A percentile compares a stretch with the other conserved stretches of the same genome.
Conservation (phyloP, 768 basidiomycete genomes). For the Lactarius vividus region DNA sequence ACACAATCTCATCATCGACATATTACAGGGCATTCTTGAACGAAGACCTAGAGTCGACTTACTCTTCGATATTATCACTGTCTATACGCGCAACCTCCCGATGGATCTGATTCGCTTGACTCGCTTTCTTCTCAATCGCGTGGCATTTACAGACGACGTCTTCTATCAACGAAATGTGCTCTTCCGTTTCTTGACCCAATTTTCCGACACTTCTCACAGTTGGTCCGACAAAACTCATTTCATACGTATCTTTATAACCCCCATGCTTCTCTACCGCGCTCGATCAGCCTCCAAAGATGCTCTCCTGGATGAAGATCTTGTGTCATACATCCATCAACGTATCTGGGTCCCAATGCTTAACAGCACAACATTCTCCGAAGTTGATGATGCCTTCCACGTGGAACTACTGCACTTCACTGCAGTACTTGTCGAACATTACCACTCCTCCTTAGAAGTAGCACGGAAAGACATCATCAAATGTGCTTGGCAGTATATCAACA, state of each 20-base stretch:
- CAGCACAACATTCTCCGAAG: constrained; percentile 46
- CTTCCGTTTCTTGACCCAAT: constrained; percentile 83
- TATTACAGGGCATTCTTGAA: constrained; percentile 73
- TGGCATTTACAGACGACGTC: constrained; percentile 67
- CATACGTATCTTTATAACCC: constrained; percentile 82
- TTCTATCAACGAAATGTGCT: constrained; percentile 80
- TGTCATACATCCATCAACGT: constrained; percentile 63
- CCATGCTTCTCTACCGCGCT: constrained; percentile 78
- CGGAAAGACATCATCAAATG: constrained; percentile 93
- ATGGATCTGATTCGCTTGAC: constrained; percentile 78
- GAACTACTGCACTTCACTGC: constrained; percentile 90
- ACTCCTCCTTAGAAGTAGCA: constrained; percentile 71
- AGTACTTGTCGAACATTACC: constrained; percentile 81
- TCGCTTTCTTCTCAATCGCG: constrained; percentile 83
- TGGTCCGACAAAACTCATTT: constrained; percentile 78
- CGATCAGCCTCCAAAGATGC: constrained; percentile 50
- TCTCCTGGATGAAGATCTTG: constrained; percentile 68
- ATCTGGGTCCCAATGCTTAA: constrained; percentile 83
- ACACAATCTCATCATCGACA: constrained; percentile 63
- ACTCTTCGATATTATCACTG: constrained; percentile 79
- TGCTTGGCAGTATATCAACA: constrained; percentile 85
- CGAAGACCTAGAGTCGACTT: constrained; percentile 79
- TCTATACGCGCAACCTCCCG: constrained; percentile 76
- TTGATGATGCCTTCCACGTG: constrained; percentile 85
- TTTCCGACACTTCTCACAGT: constrained; percentile 58